Evolutionary conservation across 2,329 filamentous ascomycete species (phyloP).

Genomic region (Dactylella cylindrospora): DNA sequence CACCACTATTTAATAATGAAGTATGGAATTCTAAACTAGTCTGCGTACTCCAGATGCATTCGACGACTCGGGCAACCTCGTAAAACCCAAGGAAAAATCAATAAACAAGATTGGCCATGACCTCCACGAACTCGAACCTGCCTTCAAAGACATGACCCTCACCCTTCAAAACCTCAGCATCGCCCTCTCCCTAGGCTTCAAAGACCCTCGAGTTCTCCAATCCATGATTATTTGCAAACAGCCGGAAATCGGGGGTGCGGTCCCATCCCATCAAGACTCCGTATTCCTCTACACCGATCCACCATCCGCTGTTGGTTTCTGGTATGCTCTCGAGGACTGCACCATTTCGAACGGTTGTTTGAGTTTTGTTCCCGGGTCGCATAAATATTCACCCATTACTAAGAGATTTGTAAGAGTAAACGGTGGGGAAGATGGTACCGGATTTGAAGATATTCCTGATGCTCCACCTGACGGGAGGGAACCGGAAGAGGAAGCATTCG

Average conservation of each 20-base stretch:
- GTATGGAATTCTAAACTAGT: neutral
- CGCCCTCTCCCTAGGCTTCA: conserved; percentile 70
- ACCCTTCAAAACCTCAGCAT: conserved; percentile 63
- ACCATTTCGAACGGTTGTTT: conserved; percentile 83
- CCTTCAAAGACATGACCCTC: conserved; percentile 62
- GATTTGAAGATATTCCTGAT: conserved; percentile 70
- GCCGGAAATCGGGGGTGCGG: conserved; percentile 88
- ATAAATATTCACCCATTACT: conserved; percentile 69
- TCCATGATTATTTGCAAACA: conserved; percentile 99
- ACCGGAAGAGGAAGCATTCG: conserved; percentile 61
- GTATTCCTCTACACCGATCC: conserved; percentile 90
- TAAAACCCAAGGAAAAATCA: conserved; percentile 76
- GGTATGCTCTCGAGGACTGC: conserved; percentile 95
- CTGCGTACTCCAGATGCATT: conserved; percentile 67
- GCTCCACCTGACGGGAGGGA: conserved; percentile 51
- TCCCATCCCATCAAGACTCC: conserved; percentile 87
- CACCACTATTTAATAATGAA: neutral
- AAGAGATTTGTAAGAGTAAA: conserved; percentile 72
- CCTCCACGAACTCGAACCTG: conserved; percentile 68
- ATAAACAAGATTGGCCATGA: conserved; percentile 89
- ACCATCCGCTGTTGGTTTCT: conserved; percentile 88
- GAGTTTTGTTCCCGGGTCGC: conserved; percentile 80
- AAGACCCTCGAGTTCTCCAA: conserved; percentile 76
- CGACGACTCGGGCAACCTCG: conserved; percentile 63
- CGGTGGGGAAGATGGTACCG: conserved; percentile 60